Evolutionary conservation across 768 basidiomycete genomes (phyloP).

Genomic region (Boletales sp.): DNA sequence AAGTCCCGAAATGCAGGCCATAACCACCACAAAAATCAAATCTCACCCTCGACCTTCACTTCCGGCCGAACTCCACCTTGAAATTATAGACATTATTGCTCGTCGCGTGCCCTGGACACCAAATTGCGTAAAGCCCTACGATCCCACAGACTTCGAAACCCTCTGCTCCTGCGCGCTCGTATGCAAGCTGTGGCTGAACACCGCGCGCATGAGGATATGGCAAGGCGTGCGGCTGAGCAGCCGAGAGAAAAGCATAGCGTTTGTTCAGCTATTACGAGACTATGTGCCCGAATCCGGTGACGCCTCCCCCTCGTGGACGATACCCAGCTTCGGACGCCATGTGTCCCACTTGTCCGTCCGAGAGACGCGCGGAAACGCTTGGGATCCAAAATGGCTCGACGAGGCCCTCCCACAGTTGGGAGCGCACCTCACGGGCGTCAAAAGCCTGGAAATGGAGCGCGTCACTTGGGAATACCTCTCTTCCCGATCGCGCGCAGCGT

Average conservation of each 20-base stretch:
- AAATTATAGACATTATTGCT: constrained; percentile 26
- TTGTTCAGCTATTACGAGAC: constrained; percentile 15
- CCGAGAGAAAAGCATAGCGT: constrained; percentile 17
- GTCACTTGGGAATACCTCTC: constrained; percentile 33
- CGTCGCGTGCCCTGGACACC: constrained; percentile 10
- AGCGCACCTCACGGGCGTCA: constrained; percentile 17
- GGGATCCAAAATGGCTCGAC: constrained; percentile 33
- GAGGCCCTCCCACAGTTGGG: constrained; percentile 25
- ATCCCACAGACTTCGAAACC: constrained; percentile 14
- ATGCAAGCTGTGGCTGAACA: constrained; percentile 28
- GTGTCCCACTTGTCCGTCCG: constrained; percentile 23
- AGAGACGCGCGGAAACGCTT: constrained; percentile 28
- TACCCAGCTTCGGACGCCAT: constrained; percentile 59
- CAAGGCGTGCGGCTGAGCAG: constrained; percentile 15
- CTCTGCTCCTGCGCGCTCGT: constrained; percentile 28
- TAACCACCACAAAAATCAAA: constrained; percentile 4
- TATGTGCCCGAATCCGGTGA: constrained; percentile 14
- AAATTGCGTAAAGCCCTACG: constrained; percentile 9
- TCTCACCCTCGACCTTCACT: constrained; percentile 14
- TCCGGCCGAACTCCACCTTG: constrained; percentile 29
- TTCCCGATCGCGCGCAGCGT: constrained; percentile 21
- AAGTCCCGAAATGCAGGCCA: neutral
- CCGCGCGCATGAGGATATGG: constrained; percentile 24
- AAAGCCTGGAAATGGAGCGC: constrained; percentile 26
- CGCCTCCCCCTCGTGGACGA: constrained; percentile 35